Evolutionary conservation across 257 asterid species (phyloP).

Genomic region (Forsythia suspensa): DNA sequence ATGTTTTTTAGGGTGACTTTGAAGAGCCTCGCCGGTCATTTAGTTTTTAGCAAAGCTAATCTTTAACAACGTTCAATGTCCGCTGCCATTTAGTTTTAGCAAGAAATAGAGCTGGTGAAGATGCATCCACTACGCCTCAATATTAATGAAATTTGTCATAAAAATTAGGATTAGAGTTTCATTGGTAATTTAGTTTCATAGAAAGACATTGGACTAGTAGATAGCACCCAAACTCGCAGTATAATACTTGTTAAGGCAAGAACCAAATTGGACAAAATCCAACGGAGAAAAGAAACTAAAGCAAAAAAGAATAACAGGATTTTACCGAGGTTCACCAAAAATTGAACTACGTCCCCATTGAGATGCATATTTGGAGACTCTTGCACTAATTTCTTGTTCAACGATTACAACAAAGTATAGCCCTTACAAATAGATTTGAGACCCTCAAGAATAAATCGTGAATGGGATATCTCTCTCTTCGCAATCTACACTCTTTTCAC

Average conservation of each 20-base stretch:
- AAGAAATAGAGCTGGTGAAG: conserved; percentile 54
- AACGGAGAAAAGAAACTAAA: neutral
- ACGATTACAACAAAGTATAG: neutral
- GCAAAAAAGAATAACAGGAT: neutral
- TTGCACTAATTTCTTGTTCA: neutral
- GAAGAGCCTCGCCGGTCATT: conserved; percentile 63
- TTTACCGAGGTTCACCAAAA: neutral
- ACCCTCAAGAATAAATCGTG: neutral
- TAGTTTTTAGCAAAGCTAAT: no score
- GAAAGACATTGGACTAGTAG: neutral
- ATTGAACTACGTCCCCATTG: neutral
- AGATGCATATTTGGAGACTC: neutral
- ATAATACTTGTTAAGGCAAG: neutral
- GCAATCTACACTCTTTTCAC: neutral
- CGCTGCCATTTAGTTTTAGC: no score
- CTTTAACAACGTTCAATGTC: no score
- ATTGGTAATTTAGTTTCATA: conserved; percentile 53
- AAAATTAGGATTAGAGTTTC: conserved; percentile 49
- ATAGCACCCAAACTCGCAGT: neutral
- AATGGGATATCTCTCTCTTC: neutral
- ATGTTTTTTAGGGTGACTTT: conserved; percentile 75
- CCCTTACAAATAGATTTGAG: neutral
- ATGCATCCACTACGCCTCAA: conserved; percentile 60
- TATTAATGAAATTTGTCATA: no score
- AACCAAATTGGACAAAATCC: neutral